A percentile compares a stretch with the other conserved stretches of the same genome.
Conservation (phyloP, 495 filamentous ascomycete genomes). For the Penicillium fimorum region DNA sequence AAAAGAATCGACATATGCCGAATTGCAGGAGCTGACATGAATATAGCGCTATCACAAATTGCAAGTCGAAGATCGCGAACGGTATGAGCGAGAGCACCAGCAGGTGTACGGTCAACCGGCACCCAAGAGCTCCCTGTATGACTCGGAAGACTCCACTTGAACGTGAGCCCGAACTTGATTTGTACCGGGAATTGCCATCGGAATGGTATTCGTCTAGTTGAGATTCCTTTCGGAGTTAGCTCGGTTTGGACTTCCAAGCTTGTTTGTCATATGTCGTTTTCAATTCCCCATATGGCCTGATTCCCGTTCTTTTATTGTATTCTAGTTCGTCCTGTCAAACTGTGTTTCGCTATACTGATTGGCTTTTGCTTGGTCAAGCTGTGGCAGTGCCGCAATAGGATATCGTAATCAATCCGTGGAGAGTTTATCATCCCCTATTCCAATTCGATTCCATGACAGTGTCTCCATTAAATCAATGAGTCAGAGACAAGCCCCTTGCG, state of each 20-base stretch:
- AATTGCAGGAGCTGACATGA: constrained; percentile 7
- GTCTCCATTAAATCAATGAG: background rate
- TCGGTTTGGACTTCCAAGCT: background rate
- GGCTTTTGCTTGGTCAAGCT: background rate
- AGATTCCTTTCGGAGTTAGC: background rate
- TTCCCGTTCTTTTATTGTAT: constrained; percentile 21
- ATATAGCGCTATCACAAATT: constrained; percentile 28
- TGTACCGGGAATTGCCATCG: background rate
- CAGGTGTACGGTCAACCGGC: constrained; percentile 32
- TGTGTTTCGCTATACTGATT: background rate
- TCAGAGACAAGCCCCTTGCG: background rate
- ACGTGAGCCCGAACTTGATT: background rate
- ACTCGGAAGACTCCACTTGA: background rate
- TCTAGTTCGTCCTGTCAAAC: constrained; percentile 14
- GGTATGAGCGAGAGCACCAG: constrained; percentile 36
- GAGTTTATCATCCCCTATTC: background rate
- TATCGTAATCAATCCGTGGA: background rate
- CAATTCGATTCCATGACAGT: background rate
- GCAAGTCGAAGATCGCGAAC: constrained; percentile 22
- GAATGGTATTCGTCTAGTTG: constrained; percentile 7
- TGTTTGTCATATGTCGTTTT: constrained; percentile 11
- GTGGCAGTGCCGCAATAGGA: background rate
- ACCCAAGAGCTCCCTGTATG: too few relatives aligned
- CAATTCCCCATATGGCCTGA: constrained; percentile 8
- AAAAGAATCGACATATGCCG: background rate